Percentiles rank a stretch among this genome's conserved stretches.
phyloP scores from a whole-genome alignment of 2,329 filamentous ascomycete genomes.

The Fusarium albosuccineum region DNA sequence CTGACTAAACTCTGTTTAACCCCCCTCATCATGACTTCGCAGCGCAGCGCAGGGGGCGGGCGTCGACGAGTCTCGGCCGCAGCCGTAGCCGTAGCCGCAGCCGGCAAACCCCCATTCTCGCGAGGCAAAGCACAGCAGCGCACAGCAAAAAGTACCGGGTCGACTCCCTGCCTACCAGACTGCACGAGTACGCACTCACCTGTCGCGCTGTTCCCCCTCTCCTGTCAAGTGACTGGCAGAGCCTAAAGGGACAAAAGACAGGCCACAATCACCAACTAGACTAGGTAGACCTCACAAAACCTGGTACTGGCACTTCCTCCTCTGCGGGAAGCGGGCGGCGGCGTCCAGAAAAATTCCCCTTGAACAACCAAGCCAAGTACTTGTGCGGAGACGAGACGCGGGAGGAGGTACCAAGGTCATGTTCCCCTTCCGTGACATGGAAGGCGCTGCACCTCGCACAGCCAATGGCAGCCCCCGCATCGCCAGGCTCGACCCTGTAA shows the following conservation, averaged over 20 bases:
- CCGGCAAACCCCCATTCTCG: slow-evolving; percentile 2
- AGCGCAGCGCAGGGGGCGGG: neutral
- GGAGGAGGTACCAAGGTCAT: slow-evolving; percentile 30
- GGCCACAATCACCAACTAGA: slow-evolving; percentile 2
- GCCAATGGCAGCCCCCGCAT: slow-evolving; percentile 9
- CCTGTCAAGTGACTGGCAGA: slow-evolving; percentile 5
- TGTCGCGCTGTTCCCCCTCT: neutral
- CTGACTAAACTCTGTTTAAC: neutral
- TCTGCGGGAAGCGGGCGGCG: neutral
- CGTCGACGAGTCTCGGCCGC: slow-evolving; percentile 12
- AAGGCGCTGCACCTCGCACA: neutral
- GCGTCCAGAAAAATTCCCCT: slow-evolving; percentile 3
- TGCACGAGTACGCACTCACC: neutral
- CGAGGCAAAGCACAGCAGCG: neutral
- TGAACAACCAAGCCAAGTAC: neutral
- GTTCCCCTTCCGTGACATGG: slow-evolving; percentile 30
- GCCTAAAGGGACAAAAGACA: neutral
- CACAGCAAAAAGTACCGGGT: no score
- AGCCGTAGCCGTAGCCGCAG: slow-evolving; percentile 20
- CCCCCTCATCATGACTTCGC: neutral
- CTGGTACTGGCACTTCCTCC: no score
- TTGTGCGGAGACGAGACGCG: slow-evolving; percentile 33
- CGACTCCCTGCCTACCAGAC: neutral
- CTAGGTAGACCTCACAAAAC: no score
- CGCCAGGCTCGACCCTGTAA: slow-evolving; percentile 25